A percentile compares a stretch with the other conserved stretches of the same genome.
phyloP scores from a whole-genome alignment of 352 stramenopile species.

The Pythium aquatile region DNA sequence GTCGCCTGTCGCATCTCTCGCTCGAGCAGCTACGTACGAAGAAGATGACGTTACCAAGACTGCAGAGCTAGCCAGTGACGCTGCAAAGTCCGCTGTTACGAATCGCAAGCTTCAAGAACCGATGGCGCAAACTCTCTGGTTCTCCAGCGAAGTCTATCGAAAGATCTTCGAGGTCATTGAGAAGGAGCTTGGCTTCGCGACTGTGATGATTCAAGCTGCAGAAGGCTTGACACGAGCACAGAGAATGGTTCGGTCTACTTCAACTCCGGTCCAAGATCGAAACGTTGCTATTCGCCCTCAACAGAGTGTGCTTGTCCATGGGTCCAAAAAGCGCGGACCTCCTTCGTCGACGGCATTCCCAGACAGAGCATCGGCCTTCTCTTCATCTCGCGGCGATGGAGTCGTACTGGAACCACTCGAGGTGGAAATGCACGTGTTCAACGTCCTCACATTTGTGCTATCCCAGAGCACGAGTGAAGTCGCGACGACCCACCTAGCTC shows the following conservation, averaged over 20 bases:
- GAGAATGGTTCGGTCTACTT: slow-evolving; percentile 79
- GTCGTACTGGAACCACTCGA: slow-evolving; percentile 68
- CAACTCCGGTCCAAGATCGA: slow-evolving; percentile 67
- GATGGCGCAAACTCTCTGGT: slow-evolving; percentile 81
- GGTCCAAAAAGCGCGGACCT: slow-evolving; percentile 12
- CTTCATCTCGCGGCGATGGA: slow-evolving; percentile 20
- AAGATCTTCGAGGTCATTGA: slow-evolving; percentile 88
- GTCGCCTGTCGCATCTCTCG: slow-evolving; percentile 20
- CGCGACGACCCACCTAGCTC: slow-evolving; percentile 57
- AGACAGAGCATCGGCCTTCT: slow-evolving; percentile 14
- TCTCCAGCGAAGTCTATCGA: slow-evolving; percentile 82
- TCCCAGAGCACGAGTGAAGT: slow-evolving; percentile 70
- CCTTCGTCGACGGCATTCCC: slow-evolving; percentile 15
- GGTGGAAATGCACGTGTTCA: slow-evolving; percentile 73
- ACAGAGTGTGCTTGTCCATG: slow-evolving; percentile 37
- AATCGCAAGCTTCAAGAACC: slow-evolving; percentile 73
- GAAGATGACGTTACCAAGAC: slow-evolving; percentile 50
- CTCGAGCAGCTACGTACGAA: slow-evolving; percentile 35
- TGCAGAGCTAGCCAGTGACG: slow-evolving; percentile 77
- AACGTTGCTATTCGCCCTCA: slow-evolving; percentile 39
- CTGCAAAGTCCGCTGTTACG: slow-evolving; percentile 70
- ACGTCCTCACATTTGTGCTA: slow-evolving; percentile 74
- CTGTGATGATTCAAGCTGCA: slow-evolving; percentile 63
- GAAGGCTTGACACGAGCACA: slow-evolving; percentile 79
- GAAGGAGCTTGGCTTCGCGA: slow-evolving; percentile 69